Evolutionary conservation across 768 basidiomycete species (phyloP), one percentile per base, ranked within the genome.

Genomic region (Megacollybia marginata): DNA sequence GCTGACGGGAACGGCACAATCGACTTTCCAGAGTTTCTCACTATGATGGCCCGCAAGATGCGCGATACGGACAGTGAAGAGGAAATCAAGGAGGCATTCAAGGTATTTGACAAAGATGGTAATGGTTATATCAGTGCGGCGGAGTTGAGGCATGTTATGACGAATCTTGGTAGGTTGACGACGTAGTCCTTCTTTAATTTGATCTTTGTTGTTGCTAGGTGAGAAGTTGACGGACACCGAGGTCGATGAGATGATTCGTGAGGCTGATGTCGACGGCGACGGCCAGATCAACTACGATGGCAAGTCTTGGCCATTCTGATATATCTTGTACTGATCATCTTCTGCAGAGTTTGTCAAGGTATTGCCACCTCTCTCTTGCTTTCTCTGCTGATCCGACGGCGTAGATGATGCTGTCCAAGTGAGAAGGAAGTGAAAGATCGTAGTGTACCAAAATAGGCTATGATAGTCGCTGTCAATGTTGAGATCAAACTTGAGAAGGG

Each of bases 171-270:
- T 88, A 57, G 48, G 80, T 56, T 19, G n/a, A 5, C 19, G n/a
- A n/a, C n/a, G n/a, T 15, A 28, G 35, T 11, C 10, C 19, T 36
- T 36, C n/a, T 28, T 8, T 46, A 20, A 20, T 20, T 43, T 4
- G n/a, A n/a, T 33, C 18, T 19, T 32, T 16, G 10, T 42, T 20
- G 31, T 23, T 45, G 3, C n/a, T 33, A 82, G 88, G 89, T 50
- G 92, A 94, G 75, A 92, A 92, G 67, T 72, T 93, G 51, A 77
- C 88, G 11, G 91, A 93, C 55, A 74, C 62, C 8, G 92, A 95
- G 68, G 91, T 94, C 55, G 88, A 91, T 53, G 92, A 94, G 74
- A 94, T 96, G 92, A 96, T 96, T 64, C 83, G 92, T 48, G 93
- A 96, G 70, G 93, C 92, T 50, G 92, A 96, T 63, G 77, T 91